A percentile compares a stretch with the other conserved stretches of the same genome.
Conservation (phyloP, 2,329 filamentous ascomycete genomes). For the Pestalotiopsis sp. region DNA sequence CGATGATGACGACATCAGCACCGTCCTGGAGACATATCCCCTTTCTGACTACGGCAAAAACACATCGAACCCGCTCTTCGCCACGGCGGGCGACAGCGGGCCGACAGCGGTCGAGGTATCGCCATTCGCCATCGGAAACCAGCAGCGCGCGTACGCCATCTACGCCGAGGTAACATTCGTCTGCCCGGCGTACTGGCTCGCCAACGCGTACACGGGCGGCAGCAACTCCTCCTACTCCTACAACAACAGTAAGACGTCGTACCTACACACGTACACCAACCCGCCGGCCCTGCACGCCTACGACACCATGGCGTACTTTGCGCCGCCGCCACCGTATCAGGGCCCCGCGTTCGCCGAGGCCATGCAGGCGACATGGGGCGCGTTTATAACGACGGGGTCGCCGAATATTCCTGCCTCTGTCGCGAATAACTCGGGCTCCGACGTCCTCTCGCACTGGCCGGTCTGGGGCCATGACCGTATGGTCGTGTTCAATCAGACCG, state of each 20-base stretch:
- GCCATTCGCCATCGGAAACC: slow-evolving; percentile 52
- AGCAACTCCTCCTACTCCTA: not conserved
- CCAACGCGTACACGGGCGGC: not conserved
- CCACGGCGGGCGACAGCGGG: slow-evolving; percentile 39
- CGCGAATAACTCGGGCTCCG: not conserved
- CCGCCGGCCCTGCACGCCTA: not conserved
- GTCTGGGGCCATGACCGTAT: not conserved
- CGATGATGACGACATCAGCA: slow-evolving; percentile 30
- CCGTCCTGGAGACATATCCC: slow-evolving; percentile 34
- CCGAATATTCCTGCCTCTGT: not conserved
- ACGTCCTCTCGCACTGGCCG: not conserved
- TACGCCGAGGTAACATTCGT: slow-evolving; percentile 58
- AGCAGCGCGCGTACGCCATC: slow-evolving; percentile 56
- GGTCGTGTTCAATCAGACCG: not conserved
- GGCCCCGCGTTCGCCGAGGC: not conserved
- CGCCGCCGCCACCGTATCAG: not conserved
- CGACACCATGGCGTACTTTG: not conserved
- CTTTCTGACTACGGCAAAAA: slow-evolving; percentile 37
- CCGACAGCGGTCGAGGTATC: slow-evolving; percentile 34
- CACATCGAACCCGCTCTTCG: slow-evolving; percentile 42
- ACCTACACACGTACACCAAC: not conserved
- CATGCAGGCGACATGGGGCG: not conserved
- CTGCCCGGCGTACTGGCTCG: slow-evolving; percentile 49
- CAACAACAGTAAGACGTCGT: not conserved
- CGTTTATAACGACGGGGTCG: not conserved